Conservation (phyloP, 2,329 filamentous ascomycete species). For the Paecilomyces sp. region DNA sequence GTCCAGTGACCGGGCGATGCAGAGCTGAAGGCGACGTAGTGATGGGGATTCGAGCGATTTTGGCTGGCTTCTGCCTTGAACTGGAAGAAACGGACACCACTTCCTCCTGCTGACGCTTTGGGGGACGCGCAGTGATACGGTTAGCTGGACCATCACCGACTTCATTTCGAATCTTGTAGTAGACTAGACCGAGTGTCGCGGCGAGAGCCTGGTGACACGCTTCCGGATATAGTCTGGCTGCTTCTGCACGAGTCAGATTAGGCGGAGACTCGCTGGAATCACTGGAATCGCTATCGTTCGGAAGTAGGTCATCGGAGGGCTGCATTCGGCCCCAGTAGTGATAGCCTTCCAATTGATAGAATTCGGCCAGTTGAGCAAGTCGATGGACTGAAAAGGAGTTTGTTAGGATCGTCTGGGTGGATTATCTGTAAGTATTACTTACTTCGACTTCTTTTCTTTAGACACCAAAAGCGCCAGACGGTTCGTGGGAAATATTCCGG, state of each 20-base stretch:
- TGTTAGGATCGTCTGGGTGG: neutral
- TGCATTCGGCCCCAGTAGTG: constrained; percentile 32
- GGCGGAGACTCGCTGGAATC: constrained; percentile 30
- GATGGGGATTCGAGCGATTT: constrained; percentile 25
- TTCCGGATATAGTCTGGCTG: constrained; percentile 28
- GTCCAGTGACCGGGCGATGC: constrained; percentile 24
- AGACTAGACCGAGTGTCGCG: constrained; percentile 32
- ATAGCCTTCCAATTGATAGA: constrained; percentile 33
- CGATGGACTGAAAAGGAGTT: constrained; percentile 25
- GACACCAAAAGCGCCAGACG: constrained; percentile 36
- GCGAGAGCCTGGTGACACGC: constrained; percentile 34
- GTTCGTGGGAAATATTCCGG: constrained; percentile 32
- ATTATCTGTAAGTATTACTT: constrained; percentile 12
- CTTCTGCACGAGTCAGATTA: constrained; percentile 27
- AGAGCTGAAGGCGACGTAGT: constrained; percentile 23
- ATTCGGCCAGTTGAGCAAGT: constrained; percentile 31
- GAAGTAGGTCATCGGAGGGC: constrained; percentile 17
- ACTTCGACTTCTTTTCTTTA: constrained; percentile 34
- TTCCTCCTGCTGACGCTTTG: constrained; percentile 30
- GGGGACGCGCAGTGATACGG: constrained; percentile 19
- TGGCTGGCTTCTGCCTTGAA: constrained; percentile 27
- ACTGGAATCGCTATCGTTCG: constrained; percentile 30
- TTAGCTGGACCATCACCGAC: constrained; percentile 25
- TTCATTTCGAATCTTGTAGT: constrained; percentile 35
- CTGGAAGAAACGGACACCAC: constrained; percentile 21